Percentiles rank a stretch among this genome's conserved stretches.
phyloP scores from a whole-genome alignment of 129 eudicot genomes.

The Flaveria trinervia region DNA sequence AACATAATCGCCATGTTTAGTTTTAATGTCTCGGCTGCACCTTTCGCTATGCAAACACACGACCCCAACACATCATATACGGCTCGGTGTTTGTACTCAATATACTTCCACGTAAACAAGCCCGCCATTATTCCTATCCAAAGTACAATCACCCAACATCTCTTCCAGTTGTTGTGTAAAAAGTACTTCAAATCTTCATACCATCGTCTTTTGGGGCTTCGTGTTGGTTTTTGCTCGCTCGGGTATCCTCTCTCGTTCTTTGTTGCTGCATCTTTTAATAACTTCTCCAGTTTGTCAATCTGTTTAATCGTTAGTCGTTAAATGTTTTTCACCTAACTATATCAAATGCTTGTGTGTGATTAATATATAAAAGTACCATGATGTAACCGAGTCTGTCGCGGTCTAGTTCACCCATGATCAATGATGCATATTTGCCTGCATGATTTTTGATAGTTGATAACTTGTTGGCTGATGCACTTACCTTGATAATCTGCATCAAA shows the following conservation, averaged over 20 bases:
- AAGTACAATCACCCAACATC: constrained; percentile 76
- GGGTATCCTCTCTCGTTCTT: constrained; percentile 51
- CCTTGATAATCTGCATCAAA: constrained; percentile 54
- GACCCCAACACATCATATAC: constrained; percentile 63
- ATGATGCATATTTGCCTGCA: constrained; percentile 66
- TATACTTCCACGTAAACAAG: constrained; percentile 65
- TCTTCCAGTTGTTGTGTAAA: constrained; percentile 74
- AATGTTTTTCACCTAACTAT: constrained; percentile 1
- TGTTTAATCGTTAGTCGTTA: constrained; percentile 23
- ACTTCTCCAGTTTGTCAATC: constrained; percentile 81
- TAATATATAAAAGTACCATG: constrained; percentile 35
- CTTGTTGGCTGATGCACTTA: constrained; percentile 80
- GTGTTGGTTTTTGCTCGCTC: constrained; percentile 60
- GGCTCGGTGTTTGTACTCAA: constrained; percentile 55
- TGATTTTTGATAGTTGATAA: constrained; percentile 61
- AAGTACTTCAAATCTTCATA: constrained; percentile 55
- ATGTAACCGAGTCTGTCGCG: constrained; percentile 56
- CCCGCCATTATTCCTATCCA: constrained; percentile 72
- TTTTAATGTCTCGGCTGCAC: constrained; percentile 91
- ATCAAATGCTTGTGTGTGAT: neutral
- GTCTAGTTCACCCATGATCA: constrained; percentile 78
- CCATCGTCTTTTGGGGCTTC: constrained; percentile 38
- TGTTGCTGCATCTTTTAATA: constrained; percentile 67
- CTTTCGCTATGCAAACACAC: constrained; percentile 83
- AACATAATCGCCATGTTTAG: constrained; percentile 85